Evolutionary conservation across 306 rosid genomes (phyloP).

Genomic region (Cyamopsis tetragonoloba): DNA sequence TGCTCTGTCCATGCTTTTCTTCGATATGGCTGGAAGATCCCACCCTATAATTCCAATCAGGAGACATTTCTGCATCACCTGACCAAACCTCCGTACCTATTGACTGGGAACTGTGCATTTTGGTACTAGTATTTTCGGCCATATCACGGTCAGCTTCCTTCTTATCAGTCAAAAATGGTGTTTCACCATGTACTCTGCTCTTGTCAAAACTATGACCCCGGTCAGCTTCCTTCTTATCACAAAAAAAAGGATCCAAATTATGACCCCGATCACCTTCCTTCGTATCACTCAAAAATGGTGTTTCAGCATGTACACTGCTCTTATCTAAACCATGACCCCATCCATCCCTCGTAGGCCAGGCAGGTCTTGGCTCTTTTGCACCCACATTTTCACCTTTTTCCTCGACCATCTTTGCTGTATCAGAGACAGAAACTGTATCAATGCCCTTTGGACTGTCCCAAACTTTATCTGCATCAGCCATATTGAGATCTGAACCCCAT

Average conservation of each 20-base stretch:
- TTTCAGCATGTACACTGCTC: conserved; percentile 40
- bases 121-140: conserved; percentile 43
- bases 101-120: conserved; percentile 37
- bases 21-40: conserved; percentile 49
- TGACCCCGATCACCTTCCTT: conserved; percentile 46
- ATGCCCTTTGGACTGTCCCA: conserved; percentile 49
- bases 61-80: conserved; percentile 82
- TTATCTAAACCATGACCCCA: conserved; percentile 44
- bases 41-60: conserved; percentile 74
- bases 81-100: conserved; percentile 64
- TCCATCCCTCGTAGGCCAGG: conserved; percentile 49
- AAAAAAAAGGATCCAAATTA: too few species aligned
- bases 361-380: conserved; percentile 41
- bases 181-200: conserved; percentile 41
- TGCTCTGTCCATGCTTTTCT: conserved; percentile 42
- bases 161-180: conserved; percentile 44
- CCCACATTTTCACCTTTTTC: conserved; percentile 41
- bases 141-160: conserved; percentile 49
- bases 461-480: conserved; percentile 38
- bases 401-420: conserved; percentile 46
- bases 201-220: too few species aligned
- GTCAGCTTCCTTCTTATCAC: too few species aligned
- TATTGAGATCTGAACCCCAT: conserved; percentile 40
- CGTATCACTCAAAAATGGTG: conserved; percentile 44
- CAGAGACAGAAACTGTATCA: conserved; percentile 37